phyloP scores from a whole-genome alignment of 2,329 filamentous ascomycete species.

The Fulvia fulva region DNA sequence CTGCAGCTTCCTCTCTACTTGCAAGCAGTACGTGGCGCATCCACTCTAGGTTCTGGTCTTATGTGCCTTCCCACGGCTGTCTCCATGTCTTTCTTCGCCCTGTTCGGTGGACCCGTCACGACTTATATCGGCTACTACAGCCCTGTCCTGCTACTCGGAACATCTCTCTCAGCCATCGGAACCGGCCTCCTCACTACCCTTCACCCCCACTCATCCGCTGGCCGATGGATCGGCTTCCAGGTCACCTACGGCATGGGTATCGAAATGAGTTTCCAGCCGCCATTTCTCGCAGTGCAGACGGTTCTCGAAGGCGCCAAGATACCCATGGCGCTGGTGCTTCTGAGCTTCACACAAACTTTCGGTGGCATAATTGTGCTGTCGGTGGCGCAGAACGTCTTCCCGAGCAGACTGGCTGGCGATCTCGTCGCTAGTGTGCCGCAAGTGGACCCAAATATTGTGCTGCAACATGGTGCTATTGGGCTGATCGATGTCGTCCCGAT shows the following conservation, averaged over 20 bases:
- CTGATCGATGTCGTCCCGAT: not conserved
- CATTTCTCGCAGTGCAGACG: conserved; percentile 27
- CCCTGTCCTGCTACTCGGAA: conserved; percentile 10
- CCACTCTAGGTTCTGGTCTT: conserved; percentile 38
- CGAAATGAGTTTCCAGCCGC: conserved; percentile 31
- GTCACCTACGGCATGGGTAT: conserved; percentile 30
- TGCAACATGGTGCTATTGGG: not conserved
- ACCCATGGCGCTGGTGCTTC: conserved; percentile 7
- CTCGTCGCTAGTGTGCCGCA: not conserved
- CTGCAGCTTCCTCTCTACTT: conserved; percentile 51
- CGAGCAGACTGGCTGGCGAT: conserved; percentile 4
- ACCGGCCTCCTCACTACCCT: conserved; percentile 23
- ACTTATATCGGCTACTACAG: conserved; percentile 18
- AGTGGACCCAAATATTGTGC: not conserved
- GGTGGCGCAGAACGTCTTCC: conserved; percentile 15
- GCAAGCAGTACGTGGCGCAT: conserved; percentile 45
- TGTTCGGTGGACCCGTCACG: conserved; percentile 13
- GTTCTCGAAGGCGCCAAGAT: conserved; percentile 5
- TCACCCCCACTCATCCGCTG: conserved; percentile 22
- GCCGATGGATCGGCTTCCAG: conserved; percentile 34
- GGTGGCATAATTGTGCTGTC: conserved; percentile 13
- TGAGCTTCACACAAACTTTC: conserved; percentile 14
- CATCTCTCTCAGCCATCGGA: conserved; percentile 8
- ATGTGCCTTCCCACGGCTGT: conserved; percentile 43
- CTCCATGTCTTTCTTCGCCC: conserved; percentile 39